phyloP scores from a whole-genome alignment of 148 eudicot genomes.

The Euryodendron excelsum region DNA sequence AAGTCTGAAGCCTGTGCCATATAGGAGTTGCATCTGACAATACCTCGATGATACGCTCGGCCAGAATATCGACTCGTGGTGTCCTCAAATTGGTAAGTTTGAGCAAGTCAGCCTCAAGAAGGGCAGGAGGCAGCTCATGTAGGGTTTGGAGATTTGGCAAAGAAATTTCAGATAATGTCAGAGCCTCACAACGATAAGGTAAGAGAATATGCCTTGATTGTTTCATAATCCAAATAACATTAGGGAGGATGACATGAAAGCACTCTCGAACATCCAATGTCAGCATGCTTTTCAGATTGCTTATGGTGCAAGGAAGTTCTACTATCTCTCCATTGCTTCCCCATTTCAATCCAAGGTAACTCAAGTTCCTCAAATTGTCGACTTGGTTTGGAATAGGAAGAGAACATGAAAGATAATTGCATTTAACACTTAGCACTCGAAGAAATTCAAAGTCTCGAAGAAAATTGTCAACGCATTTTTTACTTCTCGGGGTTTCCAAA shows the following conservation, averaged over 20 bases:
- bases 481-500: background rate
- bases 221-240: background rate
- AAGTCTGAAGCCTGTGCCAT: background rate
- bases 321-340: background rate
- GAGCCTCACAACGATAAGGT: no score
- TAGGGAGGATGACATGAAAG: background rate
- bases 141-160: background rate
- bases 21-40: background rate
- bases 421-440: background rate
- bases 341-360: background rate
- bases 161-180: background rate
- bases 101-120: background rate
- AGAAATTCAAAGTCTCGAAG: background rate
- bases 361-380: background rate
- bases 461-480: no score
- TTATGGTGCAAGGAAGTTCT: background rate
- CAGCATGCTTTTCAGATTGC: background rate
- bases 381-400: constrained; percentile 7
- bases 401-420: background rate
- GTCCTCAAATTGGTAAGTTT: background rate
- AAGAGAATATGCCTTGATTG: background rate
- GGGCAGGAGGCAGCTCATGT: no score
- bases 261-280: background rate
- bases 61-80: background rate
- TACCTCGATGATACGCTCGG: background rate